Evolutionary conservation across 2,329 filamentous ascomycete genomes (phyloP), one percentile per base, ranked within the genome.

Genomic region (Ophiognomonia clavigignenti-juglandacearum): DNA sequence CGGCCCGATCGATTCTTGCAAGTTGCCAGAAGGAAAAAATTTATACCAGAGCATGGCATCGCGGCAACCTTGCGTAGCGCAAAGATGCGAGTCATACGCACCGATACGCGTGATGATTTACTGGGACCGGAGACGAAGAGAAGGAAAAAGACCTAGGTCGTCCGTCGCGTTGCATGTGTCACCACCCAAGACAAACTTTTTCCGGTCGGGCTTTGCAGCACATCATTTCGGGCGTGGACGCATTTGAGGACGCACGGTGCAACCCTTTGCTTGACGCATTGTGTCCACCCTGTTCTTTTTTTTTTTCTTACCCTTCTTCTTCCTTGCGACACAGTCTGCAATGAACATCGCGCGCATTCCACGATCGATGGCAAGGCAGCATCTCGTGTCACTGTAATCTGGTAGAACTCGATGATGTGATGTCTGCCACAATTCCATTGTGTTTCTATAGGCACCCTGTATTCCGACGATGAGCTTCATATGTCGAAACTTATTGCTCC

Each of bases 71-170:
- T 35, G n/a, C 35, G 40, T 19, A 20, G 22, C 16, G n/a, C n/a
- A n/a, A n/a, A n/a, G 40, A 43, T 43, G 41, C 41, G 31, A 43
- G 41, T 43, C 41, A 43, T 43, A 43, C 11, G n/a, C 3, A n/a
- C 11, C 31, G 24, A 23, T 10, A 7, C 10, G 23, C 4, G 40
- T 7, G 3, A 35, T 35, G 22, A 43, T 27, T 36, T 19, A 32
- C 34, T 36, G 22, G 23, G 27, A 3, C 32, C 13, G 18, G 10
- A 27, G 10, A 14, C 20, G 31, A n/a, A 14, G 13, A 6, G n/a
- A n/a, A 27, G 20, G 24, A 6, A 39, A 20, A 13, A n/a, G 22
- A 18, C n/a, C 22, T n/a, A n/a, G n/a, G n/a, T n/a, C n/a, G n/a
- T n/a, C n/a, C n/a, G 16, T 27, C 32, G 32, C 32, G 32, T n/a